Evolutionary conservation across 345 rosid genomes (phyloP), one percentile per base, ranked within the genome.

Genomic region (Alliaria petiolata): DNA sequence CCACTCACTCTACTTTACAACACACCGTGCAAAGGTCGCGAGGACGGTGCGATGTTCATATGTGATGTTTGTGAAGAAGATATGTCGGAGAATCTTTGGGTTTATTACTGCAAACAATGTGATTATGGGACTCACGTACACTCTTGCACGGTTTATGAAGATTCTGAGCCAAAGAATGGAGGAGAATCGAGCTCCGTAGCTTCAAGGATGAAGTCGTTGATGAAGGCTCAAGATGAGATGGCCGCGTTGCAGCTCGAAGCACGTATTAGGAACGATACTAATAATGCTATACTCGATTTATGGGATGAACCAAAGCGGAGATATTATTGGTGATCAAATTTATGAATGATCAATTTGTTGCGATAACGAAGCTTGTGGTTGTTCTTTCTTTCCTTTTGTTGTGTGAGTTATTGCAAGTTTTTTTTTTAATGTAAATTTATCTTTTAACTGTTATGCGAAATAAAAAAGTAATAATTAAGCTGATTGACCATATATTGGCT

Each of bases 81-180:
- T 20, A 13, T 59, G 6, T 2, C 19, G 15, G 67, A 70, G 4
- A 26, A 25, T 59, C 49, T 70, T 16, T 70, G 67, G 74, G 49
- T 49, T 17, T 43, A 55, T 33, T 56, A 68, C 3, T 68, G 72
- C 63, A 43, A 33, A 33, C 22, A 43, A 39, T 61, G 68, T 50
- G 75, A 71, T 39, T 71, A 28, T 30, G 75, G 75, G 4, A 43
- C 72, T 2, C 74, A 70, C 46, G 40, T 70, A 14, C 50, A 70
- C 49, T 59, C 67, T 15, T 70, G 67, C 6, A 3, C 34, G 16
- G 64, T 34, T 2, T 30, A 56, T 47, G 65, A 69, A 69, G 46
- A 15, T 4, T 0, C 5, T 28, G 31, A 28, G 31, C 31, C 31
- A 28, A 28, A 28, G 7, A 28, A 31, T 17, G 51, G 54, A 72